These are phyloP conservation scores for Elaeis oleifera DNA, from an alignment of 202 grass and related monocot species.

Conservation along the genomic window DNA sequence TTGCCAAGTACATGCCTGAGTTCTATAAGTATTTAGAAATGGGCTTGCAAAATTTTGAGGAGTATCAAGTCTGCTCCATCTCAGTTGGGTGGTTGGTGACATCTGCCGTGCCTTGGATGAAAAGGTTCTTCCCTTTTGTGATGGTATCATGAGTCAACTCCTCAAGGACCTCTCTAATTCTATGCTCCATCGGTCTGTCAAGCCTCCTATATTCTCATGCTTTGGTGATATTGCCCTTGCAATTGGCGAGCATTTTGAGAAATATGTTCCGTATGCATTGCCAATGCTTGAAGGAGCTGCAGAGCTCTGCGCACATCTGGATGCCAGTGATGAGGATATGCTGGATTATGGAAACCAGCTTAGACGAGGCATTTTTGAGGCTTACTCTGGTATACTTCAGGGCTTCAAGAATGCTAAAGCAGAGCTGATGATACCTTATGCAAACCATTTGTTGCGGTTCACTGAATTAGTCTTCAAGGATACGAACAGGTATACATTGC, in stretches of 20 bases:
- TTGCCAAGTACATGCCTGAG: constrained; percentile 15
- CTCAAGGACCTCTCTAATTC: constrained; percentile 13
- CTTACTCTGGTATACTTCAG: constrained; percentile 18
- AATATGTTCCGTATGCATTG: constrained; percentile 11
- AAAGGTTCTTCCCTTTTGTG: constrained; percentile 10
- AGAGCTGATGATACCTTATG: constrained; percentile 15
- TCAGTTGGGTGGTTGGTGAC: constrained; percentile 22
- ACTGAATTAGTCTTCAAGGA: constrained; percentile 3
- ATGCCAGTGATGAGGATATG: constrained; percentile 16
- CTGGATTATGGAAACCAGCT: constrained; percentile 19
- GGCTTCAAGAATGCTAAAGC: constrained; percentile 12
- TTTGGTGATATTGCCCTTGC: constrained; percentile 22
- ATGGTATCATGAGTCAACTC: constrained; percentile 21
- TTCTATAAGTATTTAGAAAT: constrained; percentile 24
- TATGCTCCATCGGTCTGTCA: constrained; percentile 9
- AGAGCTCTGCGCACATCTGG: constrained; percentile 2
- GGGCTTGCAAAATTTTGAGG: constrained; percentile 24
- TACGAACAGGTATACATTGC: constrained; percentile 6
- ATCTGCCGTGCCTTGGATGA: constrained; percentile 21
- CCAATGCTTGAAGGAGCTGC: constrained; percentile 20
- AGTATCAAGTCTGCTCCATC: constrained; percentile 22
- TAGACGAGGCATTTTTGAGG: constrained; percentile 18
- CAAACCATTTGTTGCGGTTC: constrained; percentile 9
- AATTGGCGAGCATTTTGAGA: constrained; percentile 14
- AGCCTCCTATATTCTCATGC: constrained; percentile 23